Conservation (phyloP, 345 rosid species). For the Eucalyptus grandis region DNA sequence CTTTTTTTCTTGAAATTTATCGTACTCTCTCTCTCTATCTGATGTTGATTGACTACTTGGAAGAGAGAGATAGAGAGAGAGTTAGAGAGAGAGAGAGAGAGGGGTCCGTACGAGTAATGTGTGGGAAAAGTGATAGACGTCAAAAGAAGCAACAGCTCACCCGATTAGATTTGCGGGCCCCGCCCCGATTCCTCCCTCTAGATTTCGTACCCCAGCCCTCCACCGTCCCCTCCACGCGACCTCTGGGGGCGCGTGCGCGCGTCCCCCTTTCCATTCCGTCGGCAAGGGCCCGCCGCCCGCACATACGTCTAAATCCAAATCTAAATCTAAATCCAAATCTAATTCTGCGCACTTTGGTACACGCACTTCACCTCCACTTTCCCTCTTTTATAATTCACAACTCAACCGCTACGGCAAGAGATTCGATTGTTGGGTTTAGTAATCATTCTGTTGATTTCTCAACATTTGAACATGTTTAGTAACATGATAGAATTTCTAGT, state of each 20-base stretch:
- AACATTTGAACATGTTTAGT: rapidly evolving
- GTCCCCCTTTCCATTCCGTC: background rate
- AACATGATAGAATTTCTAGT: rapidly evolving
- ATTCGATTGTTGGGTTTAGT: no score
- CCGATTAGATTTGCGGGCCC: background rate
- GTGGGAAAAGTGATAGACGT: background rate
- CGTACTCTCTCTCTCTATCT: background rate
- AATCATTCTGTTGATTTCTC: no score
- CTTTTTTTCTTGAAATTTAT: background rate
- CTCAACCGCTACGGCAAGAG: no score
- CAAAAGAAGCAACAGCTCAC: background rate
- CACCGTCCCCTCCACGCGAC: background rate
- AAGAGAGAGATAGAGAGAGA: background rate
- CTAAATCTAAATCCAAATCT: no score
- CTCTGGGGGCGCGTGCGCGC: background rate
- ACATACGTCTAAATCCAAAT: background rate
- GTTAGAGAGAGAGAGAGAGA: background rate
- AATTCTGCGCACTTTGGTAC: no score
- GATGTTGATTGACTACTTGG: background rate
- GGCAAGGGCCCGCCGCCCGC: background rate
- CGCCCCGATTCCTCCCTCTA: background rate
- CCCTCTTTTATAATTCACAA: no score
- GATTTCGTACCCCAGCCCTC: background rate
- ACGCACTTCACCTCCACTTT: no score
- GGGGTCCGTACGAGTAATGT: background rate